Base-by-base conservation (phyloP, 2,329 filamentous ascomycete genomes). In the Clarireedia homoeocarpa region DNA sequence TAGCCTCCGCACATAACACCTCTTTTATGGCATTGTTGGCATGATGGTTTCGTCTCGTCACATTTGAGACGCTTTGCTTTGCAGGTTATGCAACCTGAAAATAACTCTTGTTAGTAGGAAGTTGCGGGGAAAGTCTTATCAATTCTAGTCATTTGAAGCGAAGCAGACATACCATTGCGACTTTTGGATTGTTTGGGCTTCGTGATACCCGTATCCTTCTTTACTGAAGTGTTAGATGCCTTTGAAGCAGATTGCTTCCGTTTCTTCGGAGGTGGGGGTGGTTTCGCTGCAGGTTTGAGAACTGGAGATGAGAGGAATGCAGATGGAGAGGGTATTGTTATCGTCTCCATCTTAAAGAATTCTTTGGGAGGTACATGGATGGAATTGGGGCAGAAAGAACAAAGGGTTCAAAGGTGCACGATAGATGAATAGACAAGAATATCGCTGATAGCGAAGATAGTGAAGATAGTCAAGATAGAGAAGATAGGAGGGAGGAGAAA, bases 121-220 rank as follows among this genome's bases (percentile, higher is more conserved):
- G 48, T 40, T 56, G 44, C 40, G 42, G 24, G 36, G 38, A 23
- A 42, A 38, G 30, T 49, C 63, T 62, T 64, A 66, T 65, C 62
- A 58, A 42, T n/a, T 9, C 39, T 48, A 60, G 56, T 10, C 26
- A 44, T 9, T 34, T 44, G n/a, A 46, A 30, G 52, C 51, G 58
- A 48, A 48, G 40, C 36, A 54, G 55, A 72, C 78, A 65, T 81
- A 88, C 85, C 85, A 74, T 88, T 88, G 63, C 85, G 82, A 72
- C 84, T 88, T 71, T 89, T 89, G 58, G 84, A 85, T 71, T 88
- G 85, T 67, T 88, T 89, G 30, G 82, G 81, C 66, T 86, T 88
- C 45, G 71, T 71, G 54, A 75, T 68, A 30, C 68, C 71, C 26
- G 12, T 47, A n/a, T 68, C 70, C 66, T 69, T 57, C 58, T 63